phyloP scores from a whole-genome alignment of 441 rosid genomes.

The Adansonia gregorii region DNA sequence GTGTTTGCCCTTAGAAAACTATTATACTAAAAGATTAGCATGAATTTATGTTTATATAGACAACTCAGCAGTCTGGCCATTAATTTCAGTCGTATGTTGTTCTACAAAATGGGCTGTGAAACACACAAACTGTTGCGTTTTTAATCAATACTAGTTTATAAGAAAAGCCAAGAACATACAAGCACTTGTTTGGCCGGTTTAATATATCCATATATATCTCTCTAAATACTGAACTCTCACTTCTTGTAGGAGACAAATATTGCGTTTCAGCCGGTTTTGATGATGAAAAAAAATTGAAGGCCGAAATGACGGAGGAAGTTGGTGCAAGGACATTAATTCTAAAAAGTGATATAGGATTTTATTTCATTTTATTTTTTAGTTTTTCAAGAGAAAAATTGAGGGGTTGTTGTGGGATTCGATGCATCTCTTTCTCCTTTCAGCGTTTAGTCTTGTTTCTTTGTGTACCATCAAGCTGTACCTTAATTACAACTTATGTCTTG shows the following conservation, averaged over 20 bases:
- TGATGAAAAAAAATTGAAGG: neutral
- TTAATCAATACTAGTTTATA: neutral
- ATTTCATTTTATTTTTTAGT: neutral
- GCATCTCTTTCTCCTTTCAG: constrained; percentile 1
- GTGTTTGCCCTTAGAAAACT: too few relatives aligned
- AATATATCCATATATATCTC: neutral
- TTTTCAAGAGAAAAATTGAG: too few relatives aligned
- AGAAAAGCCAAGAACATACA: neutral
- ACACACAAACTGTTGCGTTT: neutral
- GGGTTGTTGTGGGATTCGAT: constrained; percentile 25
- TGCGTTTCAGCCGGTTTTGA: neutral
- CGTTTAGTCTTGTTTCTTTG: constrained; percentile 35
- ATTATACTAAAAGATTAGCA: neutral
- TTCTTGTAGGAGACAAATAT: neutral
- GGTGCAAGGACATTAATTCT: neutral
- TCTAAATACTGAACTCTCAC: too few relatives aligned
- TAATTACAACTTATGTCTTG: neutral
- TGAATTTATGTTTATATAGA: too few relatives aligned
- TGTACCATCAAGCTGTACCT: constrained; percentile 5
- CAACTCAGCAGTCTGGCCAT: neutral
- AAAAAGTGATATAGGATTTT: constrained; percentile 12
- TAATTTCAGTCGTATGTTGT: neutral
- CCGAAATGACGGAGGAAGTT: neutral
- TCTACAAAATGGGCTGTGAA: neutral
- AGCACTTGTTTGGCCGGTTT: neutral